phyloP scores from a whole-genome alignment of 495 filamentous ascomycete genomes.

The Trypethelium eluteriae region DNA sequence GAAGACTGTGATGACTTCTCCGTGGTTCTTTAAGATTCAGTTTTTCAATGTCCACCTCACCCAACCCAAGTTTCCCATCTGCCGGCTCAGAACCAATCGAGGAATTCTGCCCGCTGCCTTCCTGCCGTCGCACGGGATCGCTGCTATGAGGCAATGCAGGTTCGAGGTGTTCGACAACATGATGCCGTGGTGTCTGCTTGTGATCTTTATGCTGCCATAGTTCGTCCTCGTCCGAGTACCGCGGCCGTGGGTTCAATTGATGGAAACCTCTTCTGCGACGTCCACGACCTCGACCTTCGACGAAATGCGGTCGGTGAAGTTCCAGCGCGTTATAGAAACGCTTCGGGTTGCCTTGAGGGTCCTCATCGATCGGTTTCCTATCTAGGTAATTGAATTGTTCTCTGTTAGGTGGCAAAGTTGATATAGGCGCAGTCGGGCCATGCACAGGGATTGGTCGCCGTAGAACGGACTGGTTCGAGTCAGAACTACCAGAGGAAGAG shows the following conservation, averaged over 20 bases:
- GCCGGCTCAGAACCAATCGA: conserved; percentile 10
- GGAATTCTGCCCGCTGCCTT: neutral
- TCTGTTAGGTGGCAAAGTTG: neutral
- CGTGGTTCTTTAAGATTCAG: conserved; percentile 15
- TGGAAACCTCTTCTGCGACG: neutral
- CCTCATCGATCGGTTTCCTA: neutral
- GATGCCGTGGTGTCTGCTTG: too few species aligned
- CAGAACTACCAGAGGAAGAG: conserved; percentile 10
- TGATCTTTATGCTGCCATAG: neutral
- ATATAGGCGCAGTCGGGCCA: neutral
- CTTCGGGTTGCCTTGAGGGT: neutral
- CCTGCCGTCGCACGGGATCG: neutral
- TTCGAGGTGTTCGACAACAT: neutral
- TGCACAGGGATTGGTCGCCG: neutral
- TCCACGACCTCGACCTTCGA: neutral
- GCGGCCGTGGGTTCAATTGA: neutral
- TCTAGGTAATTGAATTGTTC: neutral
- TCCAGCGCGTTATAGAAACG: conserved; percentile 2
- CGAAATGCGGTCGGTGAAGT: neutral
- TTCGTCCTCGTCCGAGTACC: neutral
- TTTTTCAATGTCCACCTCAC: neutral
- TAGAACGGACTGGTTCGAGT: conserved; percentile 5
- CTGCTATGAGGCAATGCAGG: neutral
- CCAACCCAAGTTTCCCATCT: conserved; percentile 1
- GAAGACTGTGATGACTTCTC: conserved; percentile 25